These are phyloP conservation scores for Gossypium australe DNA, from an alignment of 345 rosid genomes.

Conservation along the genomic window DNA sequence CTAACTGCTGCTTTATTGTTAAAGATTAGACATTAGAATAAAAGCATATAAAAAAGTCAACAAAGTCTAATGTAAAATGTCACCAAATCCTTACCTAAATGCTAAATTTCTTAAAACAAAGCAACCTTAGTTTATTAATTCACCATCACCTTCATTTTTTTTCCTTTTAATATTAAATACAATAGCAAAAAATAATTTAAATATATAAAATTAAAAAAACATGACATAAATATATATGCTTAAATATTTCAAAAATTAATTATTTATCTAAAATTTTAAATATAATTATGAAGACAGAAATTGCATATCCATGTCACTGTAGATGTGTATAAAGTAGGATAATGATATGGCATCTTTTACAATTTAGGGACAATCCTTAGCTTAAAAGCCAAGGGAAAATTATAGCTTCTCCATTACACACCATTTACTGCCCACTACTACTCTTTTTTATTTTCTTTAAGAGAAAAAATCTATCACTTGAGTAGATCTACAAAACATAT, in stretches of 20 bases:
- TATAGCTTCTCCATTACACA: constrained; percentile 21
- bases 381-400: constrained; percentile 60
- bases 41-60: not conserved
- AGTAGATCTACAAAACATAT: too few species aligned
- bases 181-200: too few species aligned
- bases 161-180: not conserved
- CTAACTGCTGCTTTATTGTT: not conserved
- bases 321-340: constrained; percentile 18
- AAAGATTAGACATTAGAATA: not conserved
- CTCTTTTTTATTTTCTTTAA: not conserved
- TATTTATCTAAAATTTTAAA: too few species aligned
- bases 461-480: not conserved
- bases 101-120: not conserved
- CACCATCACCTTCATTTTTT: not conserved
- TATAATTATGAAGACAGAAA: too few species aligned
- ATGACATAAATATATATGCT: too few species aligned
- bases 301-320: too few species aligned
- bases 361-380: constrained; percentile 28
- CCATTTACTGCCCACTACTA: constrained; percentile 21
- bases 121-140: not conserved
- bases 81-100: constrained; percentile 20
- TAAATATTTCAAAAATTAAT: too few species aligned
- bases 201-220: too few species aligned
- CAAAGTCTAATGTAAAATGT: not conserved
- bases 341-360: constrained; percentile 40